Percentiles rank a stretch among this genome's conserved stretches.
Evolutionary conservation across 1,284 basidiomycete species (phyloP).

Genomic region (Cyathus pygmaeus): DNA sequence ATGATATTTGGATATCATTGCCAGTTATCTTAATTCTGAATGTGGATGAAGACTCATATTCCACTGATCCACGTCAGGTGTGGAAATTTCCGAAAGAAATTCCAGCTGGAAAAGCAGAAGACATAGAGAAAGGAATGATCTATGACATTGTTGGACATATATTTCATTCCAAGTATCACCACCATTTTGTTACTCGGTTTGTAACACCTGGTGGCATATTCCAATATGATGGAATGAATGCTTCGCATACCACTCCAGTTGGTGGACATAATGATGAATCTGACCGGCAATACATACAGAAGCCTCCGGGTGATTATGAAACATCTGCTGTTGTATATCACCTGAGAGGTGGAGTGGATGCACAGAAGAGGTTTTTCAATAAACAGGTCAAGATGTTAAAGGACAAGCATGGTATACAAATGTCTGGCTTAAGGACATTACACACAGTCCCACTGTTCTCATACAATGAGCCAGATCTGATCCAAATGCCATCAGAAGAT

Average conservation of each 20-base stretch:
- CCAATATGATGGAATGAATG: background rate
- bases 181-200: background rate
- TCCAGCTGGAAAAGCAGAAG: background rate
- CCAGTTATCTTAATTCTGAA: background rate
- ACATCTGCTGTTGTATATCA: conserved; percentile 7
- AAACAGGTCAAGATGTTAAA: background rate
- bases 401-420: background rate
- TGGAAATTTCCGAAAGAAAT: background rate
- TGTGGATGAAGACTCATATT: background rate
- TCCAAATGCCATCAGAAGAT: background rate
- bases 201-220: no score
- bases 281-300: no score
- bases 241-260: background rate
- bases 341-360: conserved; percentile 3
- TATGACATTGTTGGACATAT: background rate
- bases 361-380: conserved; percentile 8
- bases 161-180: background rate
- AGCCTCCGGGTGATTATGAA: background rate
- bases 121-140: background rate
- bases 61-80: background rate
- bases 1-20: background rate
- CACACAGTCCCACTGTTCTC: background rate
- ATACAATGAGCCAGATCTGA: background rate
- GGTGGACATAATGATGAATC: background rate
- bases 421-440: background rate